These are phyloP conservation scores for Microthyrium microscopicum DNA, from an alignment of 2,329 filamentous ascomycete species.

Conservation along the genomic window DNA sequence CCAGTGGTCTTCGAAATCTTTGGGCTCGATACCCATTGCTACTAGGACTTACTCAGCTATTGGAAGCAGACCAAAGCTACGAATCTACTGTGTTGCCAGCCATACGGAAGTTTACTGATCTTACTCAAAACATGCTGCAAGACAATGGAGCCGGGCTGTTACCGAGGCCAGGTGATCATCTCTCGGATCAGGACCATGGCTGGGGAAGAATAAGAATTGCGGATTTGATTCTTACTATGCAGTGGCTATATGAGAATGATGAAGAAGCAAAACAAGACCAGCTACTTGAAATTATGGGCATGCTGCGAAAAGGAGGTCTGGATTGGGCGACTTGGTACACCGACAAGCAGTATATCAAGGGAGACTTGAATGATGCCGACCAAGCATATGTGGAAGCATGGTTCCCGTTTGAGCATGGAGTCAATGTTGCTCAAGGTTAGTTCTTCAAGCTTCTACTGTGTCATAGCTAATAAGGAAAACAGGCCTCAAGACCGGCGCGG, in stretches of 20 bases:
- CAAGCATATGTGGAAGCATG: constrained; percentile 12
- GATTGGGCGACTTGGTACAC: constrained; percentile 19
- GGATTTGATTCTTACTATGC: constrained; percentile 30
- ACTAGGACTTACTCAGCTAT: constrained; percentile 33
- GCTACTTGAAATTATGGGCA: constrained; percentile 27
- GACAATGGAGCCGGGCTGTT: constrained; percentile 36
- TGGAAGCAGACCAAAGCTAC: constrained; percentile 29
- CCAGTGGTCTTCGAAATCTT: constrained; percentile 27
- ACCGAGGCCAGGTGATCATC: constrained; percentile 25
- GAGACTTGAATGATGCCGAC: constrained; percentile 14
- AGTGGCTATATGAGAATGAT: constrained; percentile 32
- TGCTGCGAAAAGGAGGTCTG: constrained; percentile 21
- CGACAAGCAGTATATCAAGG: constrained; percentile 12
- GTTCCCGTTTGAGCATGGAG: constrained; percentile 12
- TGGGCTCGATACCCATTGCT: constrained; percentile 38
- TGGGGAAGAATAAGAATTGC: constrained; percentile 11
- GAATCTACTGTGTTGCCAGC: constrained; percentile 29
- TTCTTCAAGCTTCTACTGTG: neutral
- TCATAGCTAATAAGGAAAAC: constrained; percentile 11
- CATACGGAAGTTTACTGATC: constrained; percentile 32
- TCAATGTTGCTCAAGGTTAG: constrained; percentile 14
- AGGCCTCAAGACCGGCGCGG: constrained; percentile 29
- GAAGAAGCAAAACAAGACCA: constrained; percentile 15
- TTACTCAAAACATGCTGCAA: constrained; percentile 38
- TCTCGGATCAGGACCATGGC: constrained; percentile 17